Conservation (phyloP, 768 basidiomycete species). For the Mycena latifolia region DNA sequence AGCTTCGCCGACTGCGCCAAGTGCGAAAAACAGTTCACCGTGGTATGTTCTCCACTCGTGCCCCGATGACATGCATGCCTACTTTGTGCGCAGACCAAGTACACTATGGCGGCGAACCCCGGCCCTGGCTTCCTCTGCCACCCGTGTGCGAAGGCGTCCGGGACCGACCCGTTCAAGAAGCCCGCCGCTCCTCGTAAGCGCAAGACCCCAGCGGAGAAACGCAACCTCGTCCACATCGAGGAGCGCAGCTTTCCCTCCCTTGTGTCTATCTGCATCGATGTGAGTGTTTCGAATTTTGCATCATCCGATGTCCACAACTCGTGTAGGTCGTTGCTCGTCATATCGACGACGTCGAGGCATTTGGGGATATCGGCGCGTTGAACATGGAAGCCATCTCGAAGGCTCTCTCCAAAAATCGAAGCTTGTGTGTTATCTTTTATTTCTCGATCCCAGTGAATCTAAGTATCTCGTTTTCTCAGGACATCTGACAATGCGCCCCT, state of each 20-base stretch:
- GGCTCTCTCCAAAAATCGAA: slow-evolving; percentile 83
- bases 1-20: slow-evolving; percentile 84
- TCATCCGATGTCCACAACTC: neutral
- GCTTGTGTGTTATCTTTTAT: slow-evolving; percentile 70
- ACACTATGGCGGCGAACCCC: slow-evolving; percentile 81
- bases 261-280: slow-evolving; percentile 86
- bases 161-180: slow-evolving; percentile 90
- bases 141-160: slow-evolving; percentile 82
- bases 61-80: neutral
- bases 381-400: slow-evolving; percentile 90
- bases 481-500: slow-evolving; percentile 84
- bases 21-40: slow-evolving; percentile 89
- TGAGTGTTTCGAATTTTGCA: slow-evolving; percentile 44
- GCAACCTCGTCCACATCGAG: slow-evolving; percentile 77
- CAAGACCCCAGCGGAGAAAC: slow-evolving; percentile 73
- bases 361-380: slow-evolving; percentile 88
- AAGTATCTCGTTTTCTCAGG: slow-evolving; percentile 56
- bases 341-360: slow-evolving; percentile 89
- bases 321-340: slow-evolving; percentile 82
- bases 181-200: slow-evolving; percentile 70
- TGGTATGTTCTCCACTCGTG: slow-evolving; percentile 64
- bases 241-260: slow-evolving; percentile 77
- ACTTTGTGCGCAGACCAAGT: slow-evolving; percentile 72
- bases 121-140: slow-evolving; percentile 89
- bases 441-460: slow-evolving; percentile 11